Percentiles rank a stretch among this genome's conserved stretches.
Conservation (phyloP, 2,329 filamentous ascomycete species). For the Penicillium rolfsii region DNA sequence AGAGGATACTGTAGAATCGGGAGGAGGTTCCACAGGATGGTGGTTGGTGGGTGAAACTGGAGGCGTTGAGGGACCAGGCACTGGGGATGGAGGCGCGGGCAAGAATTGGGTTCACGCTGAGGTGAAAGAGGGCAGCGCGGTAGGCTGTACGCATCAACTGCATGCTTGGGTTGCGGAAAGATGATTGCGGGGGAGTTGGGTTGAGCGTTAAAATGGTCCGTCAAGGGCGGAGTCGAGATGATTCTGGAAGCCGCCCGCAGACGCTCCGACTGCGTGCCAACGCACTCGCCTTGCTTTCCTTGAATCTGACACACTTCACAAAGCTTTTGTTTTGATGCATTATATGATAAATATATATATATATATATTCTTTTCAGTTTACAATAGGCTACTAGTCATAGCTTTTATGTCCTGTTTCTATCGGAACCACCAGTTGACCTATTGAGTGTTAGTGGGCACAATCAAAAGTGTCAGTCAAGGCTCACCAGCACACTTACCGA, state of each 20-base stretch:
- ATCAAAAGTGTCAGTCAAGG: slow-evolving; percentile 13
- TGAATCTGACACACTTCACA: no score
- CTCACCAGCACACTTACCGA: slow-evolving; percentile 51
- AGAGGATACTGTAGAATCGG: slow-evolving; percentile 32
- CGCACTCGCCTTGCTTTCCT: no score
- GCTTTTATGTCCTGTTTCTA: slow-evolving; percentile 35
- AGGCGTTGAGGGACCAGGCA: slow-evolving; percentile 11
- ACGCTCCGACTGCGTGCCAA: background rate
- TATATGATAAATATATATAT: background rate
- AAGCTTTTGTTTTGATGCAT: background rate
- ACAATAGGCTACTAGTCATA: no score
- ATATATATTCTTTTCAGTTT: no score
- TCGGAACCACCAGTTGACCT: slow-evolving; percentile 80
- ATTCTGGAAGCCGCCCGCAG: slow-evolving; percentile 20
- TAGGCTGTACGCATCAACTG: slow-evolving; percentile 34
- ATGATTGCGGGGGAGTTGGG: slow-evolving; percentile 24
- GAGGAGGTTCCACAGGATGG: slow-evolving; percentile 20
- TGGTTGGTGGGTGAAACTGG: slow-evolving; percentile 4
- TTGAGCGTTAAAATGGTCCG: slow-evolving; percentile 18
- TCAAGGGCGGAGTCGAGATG: slow-evolving; percentile 17
- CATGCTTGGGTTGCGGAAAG: slow-evolving; percentile 25
- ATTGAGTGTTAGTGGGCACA: slow-evolving; percentile 25
- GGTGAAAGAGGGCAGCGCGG: slow-evolving; percentile 35
- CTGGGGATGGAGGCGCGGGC: slow-evolving; percentile 26
- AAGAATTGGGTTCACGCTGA: slow-evolving; percentile 27